These are phyloP conservation scores for Atkinsonella hypoxylon DNA, from an alignment of 2,329 filamentous ascomycete species.

Conservation along the genomic window DNA sequence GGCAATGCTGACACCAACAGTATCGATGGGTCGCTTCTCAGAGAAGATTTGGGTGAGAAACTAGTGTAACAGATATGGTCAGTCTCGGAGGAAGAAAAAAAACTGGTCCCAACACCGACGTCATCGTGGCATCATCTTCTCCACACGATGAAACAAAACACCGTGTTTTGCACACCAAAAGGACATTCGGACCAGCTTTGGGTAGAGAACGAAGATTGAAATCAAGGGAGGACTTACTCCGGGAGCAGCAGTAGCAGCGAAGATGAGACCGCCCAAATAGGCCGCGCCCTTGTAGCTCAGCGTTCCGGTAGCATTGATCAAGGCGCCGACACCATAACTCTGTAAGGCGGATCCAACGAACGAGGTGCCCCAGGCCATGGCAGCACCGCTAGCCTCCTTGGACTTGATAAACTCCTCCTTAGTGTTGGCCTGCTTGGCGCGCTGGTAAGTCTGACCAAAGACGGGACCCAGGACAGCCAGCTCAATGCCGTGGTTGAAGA, in stretches of 20 bases:
- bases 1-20: slow-evolving; percentile 71
- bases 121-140: slow-evolving; percentile 1
- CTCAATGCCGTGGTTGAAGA: slow-evolving; percentile 90
- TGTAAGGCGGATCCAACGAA: slow-evolving; percentile 81
- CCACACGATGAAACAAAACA: not conserved
- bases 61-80: slow-evolving; percentile 30
- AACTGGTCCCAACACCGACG: not conserved
- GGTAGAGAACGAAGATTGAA: not conserved
- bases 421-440: slow-evolving; percentile 79
- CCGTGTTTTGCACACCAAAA: not conserved
- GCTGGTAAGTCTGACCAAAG: slow-evolving; percentile 90
- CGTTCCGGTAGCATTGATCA: slow-evolving; percentile 91
- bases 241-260: slow-evolving; percentile 80
- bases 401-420: slow-evolving; percentile 95
- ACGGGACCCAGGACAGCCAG: slow-evolving; percentile 78
- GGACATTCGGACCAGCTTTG: not conserved
- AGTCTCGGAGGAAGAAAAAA: not conserved
- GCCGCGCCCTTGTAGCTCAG: slow-evolving; percentile 95
- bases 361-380: slow-evolving; percentile 80
- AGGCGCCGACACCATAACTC: slow-evolving; percentile 77
- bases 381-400: slow-evolving; percentile 81
- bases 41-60: slow-evolving; percentile 77
- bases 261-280: slow-evolving; percentile 84
- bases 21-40: slow-evolving; percentile 87
- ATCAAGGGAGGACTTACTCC: slow-evolving; percentile 43